phyloP scores from a whole-genome alignment of 345 rosid genomes.

The Geranium brycei region DNA sequence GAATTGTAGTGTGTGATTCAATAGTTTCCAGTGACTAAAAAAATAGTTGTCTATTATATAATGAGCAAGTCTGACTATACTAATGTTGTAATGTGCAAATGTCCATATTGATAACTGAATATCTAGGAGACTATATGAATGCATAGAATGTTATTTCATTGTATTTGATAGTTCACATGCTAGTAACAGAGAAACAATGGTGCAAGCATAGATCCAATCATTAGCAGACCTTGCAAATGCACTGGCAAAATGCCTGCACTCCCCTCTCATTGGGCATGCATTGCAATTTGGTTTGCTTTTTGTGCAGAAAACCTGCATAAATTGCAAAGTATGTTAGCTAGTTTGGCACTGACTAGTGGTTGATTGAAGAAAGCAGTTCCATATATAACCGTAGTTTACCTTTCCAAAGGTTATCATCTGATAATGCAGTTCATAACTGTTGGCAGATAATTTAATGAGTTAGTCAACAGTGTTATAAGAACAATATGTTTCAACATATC shows the following conservation, averaged over 20 bases:
- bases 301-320: conserved; percentile 87
- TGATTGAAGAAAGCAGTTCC: neutral
- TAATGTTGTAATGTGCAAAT: neutral
- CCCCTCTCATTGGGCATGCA: conserved; percentile 97
- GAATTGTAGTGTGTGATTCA: too few relatives aligned
- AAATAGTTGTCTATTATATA: too few relatives aligned
- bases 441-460: neutral
- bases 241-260: conserved; percentile 96
- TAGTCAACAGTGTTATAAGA: neutral
- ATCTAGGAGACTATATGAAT: too few relatives aligned
- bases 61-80: too few relatives aligned
- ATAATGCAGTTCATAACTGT: conserved; percentile 5
- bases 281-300: conserved; percentile 92
- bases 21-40: too few relatives aligned
- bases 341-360: neutral
- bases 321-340: conserved; percentile 1
- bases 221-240: conserved; percentile 78
- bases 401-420: conserved; percentile 4
- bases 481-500: neutral
- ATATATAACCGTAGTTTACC: neutral
- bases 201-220: neutral
- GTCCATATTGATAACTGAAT: neutral
- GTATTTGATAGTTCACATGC: neutral
- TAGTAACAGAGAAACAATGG: neutral
- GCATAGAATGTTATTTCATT: neutral